Base-by-base conservation (phyloP, 2,329 filamentous ascomycete genomes). In the Exophiala viscosa region DNA sequence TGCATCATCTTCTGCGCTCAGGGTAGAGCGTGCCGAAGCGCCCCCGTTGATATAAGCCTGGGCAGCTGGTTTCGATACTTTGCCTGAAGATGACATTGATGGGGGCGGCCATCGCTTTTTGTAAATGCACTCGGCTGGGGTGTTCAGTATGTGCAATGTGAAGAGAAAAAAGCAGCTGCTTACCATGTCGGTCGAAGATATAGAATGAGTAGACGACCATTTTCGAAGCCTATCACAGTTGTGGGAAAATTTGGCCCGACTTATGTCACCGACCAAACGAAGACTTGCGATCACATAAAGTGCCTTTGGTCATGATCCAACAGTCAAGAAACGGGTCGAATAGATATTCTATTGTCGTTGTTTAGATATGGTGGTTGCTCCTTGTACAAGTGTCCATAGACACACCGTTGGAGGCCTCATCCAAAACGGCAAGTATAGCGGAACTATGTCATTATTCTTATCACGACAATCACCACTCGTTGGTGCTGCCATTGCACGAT, bases 171-270 rank as follows among this genome's bases (percentile, higher is more conserved):
- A 34, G 33, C 41, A 33, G 42, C 15, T 23, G 23, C 82, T 68
- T 80, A 96, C 93, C 96, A 74, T 99, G 93, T 61, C 93, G 87
- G 75, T 99, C 93, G 70, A 99, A 99, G 69, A 99, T 96, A 79
- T 96, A 96, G 75, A 99, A 96, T 55, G 90, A 91, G 75, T 95
- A 97, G 71, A 97, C 88, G 56, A 87, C 85, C 93, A 99, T 97
- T 67, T 64, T 76, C 70, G 62, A 45, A 28, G 18, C 31, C 38
- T 15, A 23, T 9, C 9, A 17, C 44, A 46, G 17, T 17, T 15
- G 13, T 38, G 23, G 10, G 35, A 14, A 15, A 31, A 14, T 15
- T 5, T 31, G 28, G 41, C 18, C 18, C 34, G 34, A 23, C 9
- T n/a, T 41, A 23, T 41, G 17, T 36, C 10, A 15, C 34, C 34